Conservation (phyloP, 306 rosid species). For the Rosa rugosa region DNA sequence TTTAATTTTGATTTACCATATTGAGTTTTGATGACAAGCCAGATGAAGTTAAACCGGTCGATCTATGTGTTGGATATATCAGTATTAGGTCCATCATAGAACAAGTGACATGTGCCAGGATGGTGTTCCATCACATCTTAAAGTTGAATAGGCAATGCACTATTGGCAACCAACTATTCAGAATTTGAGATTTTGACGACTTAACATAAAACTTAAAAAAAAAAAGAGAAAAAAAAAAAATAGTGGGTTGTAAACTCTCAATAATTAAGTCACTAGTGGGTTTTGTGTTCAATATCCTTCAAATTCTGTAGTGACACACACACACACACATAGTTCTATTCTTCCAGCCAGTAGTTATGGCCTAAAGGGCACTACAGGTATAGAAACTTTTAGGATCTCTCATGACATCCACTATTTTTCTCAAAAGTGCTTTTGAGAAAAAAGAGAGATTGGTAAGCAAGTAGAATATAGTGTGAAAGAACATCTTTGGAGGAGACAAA, state of each 20-base stretch:
- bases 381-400: slow-evolving; percentile 37
- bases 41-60: not conserved
- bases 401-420: slow-evolving; percentile 46
- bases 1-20: not conserved
- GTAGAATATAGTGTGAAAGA: slow-evolving; percentile 28
- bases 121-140: slow-evolving; percentile 19
- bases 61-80: slow-evolving; percentile 18
- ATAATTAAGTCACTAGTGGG: not conserved
- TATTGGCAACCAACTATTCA: slow-evolving; percentile 12
- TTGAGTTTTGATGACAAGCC: not conserved
- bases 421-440: slow-evolving; percentile 23
- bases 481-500: slow-evolving; percentile 39
- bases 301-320: not conserved
- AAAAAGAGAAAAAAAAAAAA: not conserved
- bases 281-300: not conserved
- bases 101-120: slow-evolving; percentile 25
- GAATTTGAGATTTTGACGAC: slow-evolving; percentile 10
- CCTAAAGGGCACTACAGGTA: not conserved
- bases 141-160: slow-evolving; percentile 14
- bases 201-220: not conserved
- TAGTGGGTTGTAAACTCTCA: not conserved
- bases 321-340: not conserved
- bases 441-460: slow-evolving; percentile 4
- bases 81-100: not conserved
- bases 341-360: slow-evolving; percentile 1